Base-by-base conservation (phyloP, 495 filamentous ascomycete genomes). In the Tuber aestivum region DNA sequence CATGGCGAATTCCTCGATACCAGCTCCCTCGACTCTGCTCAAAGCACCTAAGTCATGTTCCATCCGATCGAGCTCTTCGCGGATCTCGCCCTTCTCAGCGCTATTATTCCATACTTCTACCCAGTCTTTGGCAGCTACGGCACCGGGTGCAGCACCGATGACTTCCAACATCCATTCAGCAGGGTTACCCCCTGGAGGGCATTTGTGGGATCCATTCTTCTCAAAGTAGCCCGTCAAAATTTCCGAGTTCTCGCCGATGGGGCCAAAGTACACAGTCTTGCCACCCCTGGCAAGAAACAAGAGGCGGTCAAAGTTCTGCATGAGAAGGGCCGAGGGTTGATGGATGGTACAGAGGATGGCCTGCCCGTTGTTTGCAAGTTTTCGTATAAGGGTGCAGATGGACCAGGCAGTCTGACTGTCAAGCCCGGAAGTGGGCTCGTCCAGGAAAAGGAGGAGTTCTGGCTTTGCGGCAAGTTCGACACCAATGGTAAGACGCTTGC, bases 101-200 rank as follows among this genome's bases (percentile, higher is more conserved):
- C 90, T 92, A 18, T 92, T 87, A 41, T 90, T 89, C 94, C 94
- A 98, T 21, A 90, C 86, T 71, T 91, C 83, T 80, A 89, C 88
- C 95, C 95, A 98, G 83, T 98, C 93, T 74, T 92, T 88, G 45
- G 92, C 88, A 32, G 89, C 90, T 74, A 87, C 82, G 32, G 79
- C 90, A 38, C 93, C 93, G n/a, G 94, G 94, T 1, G 94, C 94
- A 40, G 93, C 94, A 76, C 94, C 95, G 81, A 95, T 97, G 70
- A 93, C 91, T 82, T 97, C 94, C 48, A 98, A 87, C 93, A 98
- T 97, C 92, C 93, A 97, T 85, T 98, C 95, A 32, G 95, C 95
- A 81, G 83, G 85, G 84, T 92, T 97, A n/a, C 93, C 92, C 23
- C 92, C 90, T 3, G 82, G 77, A 3, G 92, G 92, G 84, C 94